Conservation (phyloP, 306 rosid genomes). For the Sindora glabra region DNA sequence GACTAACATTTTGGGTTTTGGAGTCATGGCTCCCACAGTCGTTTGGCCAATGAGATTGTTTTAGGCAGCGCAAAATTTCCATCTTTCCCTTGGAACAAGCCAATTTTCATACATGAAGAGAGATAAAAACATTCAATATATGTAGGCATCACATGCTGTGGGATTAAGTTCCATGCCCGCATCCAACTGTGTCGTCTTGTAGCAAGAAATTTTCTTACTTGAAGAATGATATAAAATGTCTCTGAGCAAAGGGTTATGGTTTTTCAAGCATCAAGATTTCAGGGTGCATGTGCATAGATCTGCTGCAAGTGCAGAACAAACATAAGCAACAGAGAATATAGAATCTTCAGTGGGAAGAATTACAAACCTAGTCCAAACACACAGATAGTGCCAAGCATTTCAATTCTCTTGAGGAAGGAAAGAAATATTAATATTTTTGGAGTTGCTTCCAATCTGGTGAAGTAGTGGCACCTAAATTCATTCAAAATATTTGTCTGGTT, state of each 20-base stretch:
- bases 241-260: not conserved
- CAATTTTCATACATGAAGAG: no score
- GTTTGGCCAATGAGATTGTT: no score
- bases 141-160: no score
- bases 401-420: not conserved
- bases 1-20: not conserved
- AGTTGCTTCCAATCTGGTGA: constrained; percentile 9
- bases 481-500: constrained; percentile 10
- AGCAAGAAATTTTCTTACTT: no score
- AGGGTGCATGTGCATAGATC: constrained; percentile 26
- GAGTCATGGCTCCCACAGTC: not conserved
- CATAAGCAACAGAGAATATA: constrained; percentile 5
- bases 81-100: no score
- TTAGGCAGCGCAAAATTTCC: no score
- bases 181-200: no score
- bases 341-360: constrained; percentile 16
- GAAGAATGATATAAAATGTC: not conserved
- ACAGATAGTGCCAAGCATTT: constrained; percentile 24
- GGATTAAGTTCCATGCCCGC: no score
- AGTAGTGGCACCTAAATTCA: no score
- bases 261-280: not conserved
- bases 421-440: not conserved
- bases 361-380: constrained; percentile 16
- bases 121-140: no score
- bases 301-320: not conserved